Percentiles rank a stretch among this genome's conserved stretches.
These are phyloP conservation scores for Penicillium sp. DNA, from an alignment of 2,329 filamentous ascomycete species.

Conservation along the genomic window DNA sequence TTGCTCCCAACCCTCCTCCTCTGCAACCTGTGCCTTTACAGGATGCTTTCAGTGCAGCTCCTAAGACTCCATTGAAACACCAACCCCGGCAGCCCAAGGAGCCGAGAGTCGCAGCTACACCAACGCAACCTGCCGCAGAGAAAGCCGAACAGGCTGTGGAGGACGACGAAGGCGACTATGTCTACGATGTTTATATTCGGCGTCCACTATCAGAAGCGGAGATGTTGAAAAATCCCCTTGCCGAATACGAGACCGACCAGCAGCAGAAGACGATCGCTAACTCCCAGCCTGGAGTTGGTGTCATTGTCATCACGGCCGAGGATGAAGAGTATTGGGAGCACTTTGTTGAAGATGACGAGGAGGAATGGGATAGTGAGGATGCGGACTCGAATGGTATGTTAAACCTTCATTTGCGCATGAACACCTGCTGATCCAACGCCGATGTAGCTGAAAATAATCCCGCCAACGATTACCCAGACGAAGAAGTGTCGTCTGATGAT, in stretches of 20 bases:
- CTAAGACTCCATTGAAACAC: constrained; percentile 37
- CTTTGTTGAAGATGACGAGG: constrained; percentile 55
- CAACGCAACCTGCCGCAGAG: neutral
- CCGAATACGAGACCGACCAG: constrained; percentile 29
- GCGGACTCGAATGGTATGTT: constrained; percentile 59
- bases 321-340: constrained; percentile 57
- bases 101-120: constrained; percentile 17
- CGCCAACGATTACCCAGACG: constrained; percentile 53
- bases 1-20: neutral
- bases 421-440: neutral
- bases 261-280: constrained; percentile 31
- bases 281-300: constrained; percentile 38
- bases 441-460: constrained; percentile 50
- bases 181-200: constrained; percentile 63
- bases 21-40: neutral
- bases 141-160: constrained; percentile 19
- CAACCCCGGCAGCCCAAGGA: constrained; percentile 38
- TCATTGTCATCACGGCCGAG: constrained; percentile 44
- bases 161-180: constrained; percentile 54
- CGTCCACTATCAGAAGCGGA: constrained; percentile 40
- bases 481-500: constrained; percentile 50
- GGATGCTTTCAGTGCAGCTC: constrained; percentile 12
- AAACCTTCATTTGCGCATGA: neutral
- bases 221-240: constrained; percentile 37
- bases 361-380: constrained; percentile 59